Base-by-base conservation (phyloP, 495 filamentous ascomycete species). In the Cenococcum geophilum region DNA sequence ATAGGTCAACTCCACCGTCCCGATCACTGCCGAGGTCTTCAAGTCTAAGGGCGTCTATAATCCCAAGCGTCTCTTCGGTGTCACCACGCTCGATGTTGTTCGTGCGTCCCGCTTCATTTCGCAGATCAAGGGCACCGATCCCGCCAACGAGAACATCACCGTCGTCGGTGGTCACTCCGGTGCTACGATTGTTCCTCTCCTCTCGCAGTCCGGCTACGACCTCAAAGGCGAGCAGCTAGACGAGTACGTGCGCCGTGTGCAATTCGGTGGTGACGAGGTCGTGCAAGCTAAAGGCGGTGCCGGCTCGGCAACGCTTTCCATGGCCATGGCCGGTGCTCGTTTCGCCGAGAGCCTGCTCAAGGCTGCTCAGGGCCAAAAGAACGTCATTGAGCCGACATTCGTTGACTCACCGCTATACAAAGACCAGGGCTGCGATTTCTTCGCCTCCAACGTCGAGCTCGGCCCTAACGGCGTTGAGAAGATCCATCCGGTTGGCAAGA, bases 251-350 rank as follows among this genome's bases (percentile, higher is more conserved):
- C 85, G 92, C 74, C 92, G 93, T 73, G 95, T 98, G 69, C 93
- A 98, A 80, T 98, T 97, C 77, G 93, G 93, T 76, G 93, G 93
- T 82, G 93, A 98, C 76, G 93, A 98, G 84, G 93, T 98, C 64
- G 93, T 98, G 76, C 86, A 96, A 83, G 93, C 93, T 75, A 98
- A 98, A 86, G 91, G 90, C 75, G 93, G 93, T 77, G 91, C 92
- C 71, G 93, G 93, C 66, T 97, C 95, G 62, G 93, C 93, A 74
- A 98, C 93, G 62, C 87, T 98, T 62, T 96, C 91, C 76, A 98
- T 98, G 93, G 93, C 93, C 68, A 93, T 95, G 83, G 93, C 93
- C 70, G 93, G 93, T 82, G 91, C 91, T 65, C 89, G 93, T 73
- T 95, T 98, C 82, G 91, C 93, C 67, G 92, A 97, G 81, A 87